These are phyloP conservation scores for Colletotrichum lindemuthianum DNA, from an alignment of 2,329 filamentous ascomycete genomes.

Conservation along the genomic window DNA sequence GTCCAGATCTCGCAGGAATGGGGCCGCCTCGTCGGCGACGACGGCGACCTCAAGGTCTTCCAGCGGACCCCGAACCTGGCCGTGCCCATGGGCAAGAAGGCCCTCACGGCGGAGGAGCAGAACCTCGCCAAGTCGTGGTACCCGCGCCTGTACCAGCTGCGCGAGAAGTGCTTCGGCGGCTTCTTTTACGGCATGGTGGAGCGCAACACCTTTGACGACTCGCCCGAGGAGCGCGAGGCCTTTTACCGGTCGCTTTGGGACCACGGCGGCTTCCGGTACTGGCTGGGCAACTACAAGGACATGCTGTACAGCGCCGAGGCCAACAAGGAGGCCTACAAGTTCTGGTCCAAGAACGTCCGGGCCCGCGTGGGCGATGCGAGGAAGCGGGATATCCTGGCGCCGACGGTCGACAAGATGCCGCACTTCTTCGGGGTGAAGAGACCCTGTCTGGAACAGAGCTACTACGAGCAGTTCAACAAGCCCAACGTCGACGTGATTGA, in stretches of 20 bases:
- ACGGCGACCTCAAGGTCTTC: slow-evolving; percentile 66
- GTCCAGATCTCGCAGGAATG: slow-evolving; percentile 72
- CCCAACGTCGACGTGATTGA: slow-evolving; percentile 54
- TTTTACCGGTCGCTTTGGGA: slow-evolving; percentile 60
- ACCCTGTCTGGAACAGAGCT: slow-evolving; percentile 53
- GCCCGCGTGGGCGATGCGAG: slow-evolving; percentile 59
- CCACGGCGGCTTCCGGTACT: slow-evolving; percentile 64
- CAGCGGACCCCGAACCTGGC: slow-evolving; percentile 75
- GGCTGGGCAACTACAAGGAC: slow-evolving; percentile 66
- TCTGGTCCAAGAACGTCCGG: slow-evolving; percentile 64
- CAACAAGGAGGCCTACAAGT: slow-evolving; percentile 64
- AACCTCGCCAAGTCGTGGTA: slow-evolving; percentile 55
- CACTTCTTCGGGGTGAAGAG: slow-evolving; percentile 66
- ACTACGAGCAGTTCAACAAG: slow-evolving; percentile 60
- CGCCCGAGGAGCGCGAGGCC: slow-evolving; percentile 58
- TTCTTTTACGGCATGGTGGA: slow-evolving; percentile 67
- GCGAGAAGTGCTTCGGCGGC: slow-evolving; percentile 63
- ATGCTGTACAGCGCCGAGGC: slow-evolving; percentile 54
- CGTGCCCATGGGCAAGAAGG: slow-evolving; percentile 61
- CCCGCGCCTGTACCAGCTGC: slow-evolving; percentile 60
- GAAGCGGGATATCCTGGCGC: slow-evolving; percentile 62
- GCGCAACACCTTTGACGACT: slow-evolving; percentile 65
- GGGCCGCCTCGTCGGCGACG: slow-evolving; percentile 53
- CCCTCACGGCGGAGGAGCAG: slow-evolving; percentile 59
- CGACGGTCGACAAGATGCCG: slow-evolving; percentile 53